These are phyloP conservation scores for Russula sp. DNA, from an alignment of 768 basidiomycete genomes.

Conservation along the genomic window DNA sequence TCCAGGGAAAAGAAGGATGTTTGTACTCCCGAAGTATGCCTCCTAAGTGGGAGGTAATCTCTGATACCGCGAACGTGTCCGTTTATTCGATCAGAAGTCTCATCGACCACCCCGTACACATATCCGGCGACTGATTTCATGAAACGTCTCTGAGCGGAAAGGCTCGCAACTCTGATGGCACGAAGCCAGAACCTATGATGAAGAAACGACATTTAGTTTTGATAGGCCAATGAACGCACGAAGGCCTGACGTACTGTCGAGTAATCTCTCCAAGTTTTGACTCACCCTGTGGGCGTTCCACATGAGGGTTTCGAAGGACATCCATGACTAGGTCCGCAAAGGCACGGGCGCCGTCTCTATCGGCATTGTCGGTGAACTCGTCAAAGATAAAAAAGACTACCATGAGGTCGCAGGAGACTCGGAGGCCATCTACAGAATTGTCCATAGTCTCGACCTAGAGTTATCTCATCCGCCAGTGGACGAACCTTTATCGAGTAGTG, in stretches of 20 bases:
- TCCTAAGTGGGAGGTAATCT: conserved; percentile 34
- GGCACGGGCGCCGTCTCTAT: neutral
- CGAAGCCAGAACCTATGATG: conserved; percentile 14
- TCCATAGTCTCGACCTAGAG: neutral
- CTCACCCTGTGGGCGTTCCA: conserved; percentile 4
- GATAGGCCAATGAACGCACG: no score
- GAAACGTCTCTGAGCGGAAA: conserved; percentile 24
- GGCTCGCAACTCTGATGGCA: neutral
- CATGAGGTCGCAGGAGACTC: conserved; percentile 8
- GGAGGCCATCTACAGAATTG: neutral
- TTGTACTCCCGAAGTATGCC: conserved; percentile 33
- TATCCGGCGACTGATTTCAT: conserved; percentile 27
- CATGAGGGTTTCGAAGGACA: conserved; percentile 9
- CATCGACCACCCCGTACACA: conserved; percentile 28
- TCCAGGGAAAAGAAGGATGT: conserved; percentile 34
- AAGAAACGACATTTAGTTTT: no score
- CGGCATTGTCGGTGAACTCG: conserved; percentile 11
- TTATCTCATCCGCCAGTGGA: neutral
- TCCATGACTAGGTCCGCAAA: conserved; percentile 1
- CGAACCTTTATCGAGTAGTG: conserved; percentile 1
- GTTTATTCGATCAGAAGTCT: conserved; percentile 32
- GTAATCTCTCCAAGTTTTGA: conserved; percentile 10
- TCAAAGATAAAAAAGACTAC: conserved; percentile 10
- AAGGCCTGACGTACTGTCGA: conserved; percentile 10
- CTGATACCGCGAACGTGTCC: conserved; percentile 32